These are phyloP conservation scores for Cryphonectria japonica DNA, from an alignment of 2,329 filamentous ascomycete species.

Conservation along the genomic window DNA sequence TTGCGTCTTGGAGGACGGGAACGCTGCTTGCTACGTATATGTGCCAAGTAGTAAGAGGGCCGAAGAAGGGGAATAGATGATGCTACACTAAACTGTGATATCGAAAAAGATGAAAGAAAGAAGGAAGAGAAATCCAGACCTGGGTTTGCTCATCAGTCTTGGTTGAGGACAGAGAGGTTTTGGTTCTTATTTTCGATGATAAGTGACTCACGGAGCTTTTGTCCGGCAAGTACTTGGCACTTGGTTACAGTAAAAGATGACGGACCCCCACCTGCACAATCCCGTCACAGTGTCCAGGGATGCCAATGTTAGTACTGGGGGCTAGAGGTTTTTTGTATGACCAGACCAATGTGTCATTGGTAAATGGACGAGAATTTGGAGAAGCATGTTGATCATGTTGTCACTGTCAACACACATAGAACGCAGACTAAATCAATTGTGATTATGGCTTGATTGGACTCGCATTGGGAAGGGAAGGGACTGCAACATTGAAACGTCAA, in stretches of 20 bases:
- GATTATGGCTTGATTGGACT: too few relatives aligned
- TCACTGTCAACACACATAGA: not conserved
- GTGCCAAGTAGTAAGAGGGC: not conserved
- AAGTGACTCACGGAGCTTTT: not conserved
- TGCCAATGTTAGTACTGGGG: not conserved
- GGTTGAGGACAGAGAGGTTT: too few relatives aligned
- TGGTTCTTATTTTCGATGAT: too few relatives aligned
- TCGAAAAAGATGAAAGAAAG: too few relatives aligned
- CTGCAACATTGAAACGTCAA: too few relatives aligned
- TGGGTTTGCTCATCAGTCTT: too few relatives aligned
- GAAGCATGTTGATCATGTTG: not conserved
- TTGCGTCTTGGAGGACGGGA: not conserved
- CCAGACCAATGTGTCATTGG: not conserved
- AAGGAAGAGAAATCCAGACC: too few relatives aligned
- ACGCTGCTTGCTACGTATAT: too few relatives aligned
- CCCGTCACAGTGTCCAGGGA: not conserved
- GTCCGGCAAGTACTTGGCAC: too few relatives aligned
- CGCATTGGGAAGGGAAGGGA: too few relatives aligned
- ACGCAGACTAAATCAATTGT: too few relatives aligned
- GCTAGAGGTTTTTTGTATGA: not conserved
- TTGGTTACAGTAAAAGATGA: not conserved
- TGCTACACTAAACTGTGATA: too few relatives aligned
- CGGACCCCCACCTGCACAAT: not conserved
- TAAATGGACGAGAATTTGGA: not conserved
- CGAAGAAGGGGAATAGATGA: not conserved